phyloP scores from a whole-genome alignment of 148 eudicot species.

The Pharnaceum exiguum region DNA sequence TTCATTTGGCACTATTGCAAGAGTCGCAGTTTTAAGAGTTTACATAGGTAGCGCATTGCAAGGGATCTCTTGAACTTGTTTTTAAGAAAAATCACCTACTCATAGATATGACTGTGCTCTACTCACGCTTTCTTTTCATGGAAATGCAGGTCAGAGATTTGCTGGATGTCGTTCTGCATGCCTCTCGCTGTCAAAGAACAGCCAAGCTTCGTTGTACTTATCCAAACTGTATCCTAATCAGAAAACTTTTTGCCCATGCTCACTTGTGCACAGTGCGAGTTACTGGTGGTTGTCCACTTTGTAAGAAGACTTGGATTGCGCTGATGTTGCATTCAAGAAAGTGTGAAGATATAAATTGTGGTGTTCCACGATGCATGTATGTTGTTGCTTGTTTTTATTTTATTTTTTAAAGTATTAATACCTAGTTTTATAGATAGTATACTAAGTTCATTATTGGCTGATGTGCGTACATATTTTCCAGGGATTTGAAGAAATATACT shows the following conservation, averaged over 20 bases:
- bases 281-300: constrained; percentile 39
- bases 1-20: not conserved
- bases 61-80: not conserved
- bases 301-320: constrained; percentile 39
- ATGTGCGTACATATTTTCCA: constrained; percentile 15
- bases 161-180: constrained; percentile 42
- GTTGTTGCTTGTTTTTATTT: constrained; percentile 13
- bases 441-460: not conserved
- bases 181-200: constrained; percentile 33
- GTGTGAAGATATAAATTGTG: constrained; percentile 51
- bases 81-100: not conserved
- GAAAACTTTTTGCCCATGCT: constrained; percentile 44
- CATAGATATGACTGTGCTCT: not conserved
- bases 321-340: constrained; percentile 41
- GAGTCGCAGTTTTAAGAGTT: no score
- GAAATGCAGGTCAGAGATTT: constrained; percentile 39
- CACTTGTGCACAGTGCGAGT: constrained; percentile 29
- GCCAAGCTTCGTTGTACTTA: constrained; percentile 32
- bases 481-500: constrained; percentile 38
- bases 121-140: constrained; percentile 1
- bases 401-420: not conserved
- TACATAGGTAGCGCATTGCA: no score
- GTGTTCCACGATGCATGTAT: constrained; percentile 64
- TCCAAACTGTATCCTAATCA: constrained; percentile 35
- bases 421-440: not conserved